Conservation (phyloP, 208 protist genomes). For the Leishmania braziliensis region DNA sequence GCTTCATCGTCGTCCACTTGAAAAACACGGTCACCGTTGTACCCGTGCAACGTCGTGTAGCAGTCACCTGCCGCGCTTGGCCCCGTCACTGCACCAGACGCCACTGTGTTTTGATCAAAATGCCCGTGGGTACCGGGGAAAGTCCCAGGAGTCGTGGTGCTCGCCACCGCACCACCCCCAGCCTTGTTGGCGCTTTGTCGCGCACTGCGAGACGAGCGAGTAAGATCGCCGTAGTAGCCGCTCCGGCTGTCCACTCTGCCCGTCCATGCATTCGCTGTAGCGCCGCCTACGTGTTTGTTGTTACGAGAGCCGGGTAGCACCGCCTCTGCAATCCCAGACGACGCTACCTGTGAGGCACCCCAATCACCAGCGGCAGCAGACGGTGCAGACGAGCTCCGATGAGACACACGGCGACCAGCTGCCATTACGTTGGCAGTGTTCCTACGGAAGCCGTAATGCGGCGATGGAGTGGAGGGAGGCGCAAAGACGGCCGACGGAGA, state of each 20-base stretch:
- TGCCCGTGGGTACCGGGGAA: slow-evolving; percentile 16
- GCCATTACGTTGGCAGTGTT: slow-evolving; percentile 30
- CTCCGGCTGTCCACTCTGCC: background rate
- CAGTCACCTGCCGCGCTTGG: background rate
- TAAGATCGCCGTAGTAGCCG: background rate
- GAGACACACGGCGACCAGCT: slow-evolving; percentile 27
- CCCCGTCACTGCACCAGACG: background rate
- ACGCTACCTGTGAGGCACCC: background rate
- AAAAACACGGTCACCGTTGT: slow-evolving; percentile 11
- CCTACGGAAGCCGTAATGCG: slow-evolving; percentile 34
- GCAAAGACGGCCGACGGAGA: slow-evolving; percentile 17
- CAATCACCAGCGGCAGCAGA: background rate
- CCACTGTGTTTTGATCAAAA: slow-evolving; percentile 8
- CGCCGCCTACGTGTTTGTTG: background rate
- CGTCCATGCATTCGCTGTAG: background rate
- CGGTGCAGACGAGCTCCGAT: slow-evolving; percentile 22
- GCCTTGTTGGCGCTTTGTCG: slow-evolving; percentile 7
- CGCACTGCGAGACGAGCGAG: slow-evolving; percentile 1
- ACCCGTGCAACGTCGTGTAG: background rate
- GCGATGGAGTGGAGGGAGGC: slow-evolving; percentile 33
- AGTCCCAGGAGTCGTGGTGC: slow-evolving; percentile 10
- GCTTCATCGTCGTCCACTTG: slow-evolving; percentile 17
- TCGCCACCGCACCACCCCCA: background rate
- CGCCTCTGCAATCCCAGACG: slow-evolving; percentile 1
- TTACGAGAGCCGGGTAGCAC: background rate